phyloP scores from a whole-genome alignment of 306 rosid species.

The Cotoneaster glaucophyllus region DNA sequence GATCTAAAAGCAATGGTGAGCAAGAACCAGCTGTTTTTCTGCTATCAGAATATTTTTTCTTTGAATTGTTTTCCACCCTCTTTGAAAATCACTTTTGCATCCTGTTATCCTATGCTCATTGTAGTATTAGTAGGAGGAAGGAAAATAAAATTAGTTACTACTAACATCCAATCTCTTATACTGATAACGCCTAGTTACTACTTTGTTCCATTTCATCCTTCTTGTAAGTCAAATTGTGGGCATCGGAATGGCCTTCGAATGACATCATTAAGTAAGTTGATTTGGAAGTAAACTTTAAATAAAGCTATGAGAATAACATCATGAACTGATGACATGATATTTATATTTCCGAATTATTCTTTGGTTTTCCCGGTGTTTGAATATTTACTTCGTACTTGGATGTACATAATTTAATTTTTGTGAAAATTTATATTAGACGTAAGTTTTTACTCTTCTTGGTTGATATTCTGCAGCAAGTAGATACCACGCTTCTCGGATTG shows the following conservation, averaged over 20 bases:
- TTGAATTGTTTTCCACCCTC: background rate
- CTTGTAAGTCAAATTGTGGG: too few relatives aligned
- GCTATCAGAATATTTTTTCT: background rate
- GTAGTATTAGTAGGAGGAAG: background rate
- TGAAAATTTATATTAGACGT: background rate
- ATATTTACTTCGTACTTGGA: background rate
- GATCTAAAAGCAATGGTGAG: conserved; percentile 74
- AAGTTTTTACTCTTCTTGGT: conserved; percentile 9
- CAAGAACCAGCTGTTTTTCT: background rate
- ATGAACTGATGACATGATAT: background rate
- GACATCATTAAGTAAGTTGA: background rate
- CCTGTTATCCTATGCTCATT: background rate
- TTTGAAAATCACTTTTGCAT: background rate
- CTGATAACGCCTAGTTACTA: too few relatives aligned
- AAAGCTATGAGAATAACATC: background rate
- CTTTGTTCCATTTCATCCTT: too few relatives aligned
- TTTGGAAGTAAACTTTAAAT: background rate
- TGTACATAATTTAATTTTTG: background rate
- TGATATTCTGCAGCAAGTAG: conserved; percentile 60
- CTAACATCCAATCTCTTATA: too few relatives aligned
- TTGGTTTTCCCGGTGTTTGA: background rate
- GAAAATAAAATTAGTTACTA: background rate
- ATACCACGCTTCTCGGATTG: conserved; percentile 65
- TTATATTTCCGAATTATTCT: background rate
- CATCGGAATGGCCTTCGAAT: too few relatives aligned